These are phyloP conservation scores for Puccinia hordei DNA, from an alignment of 1,284 basidiomycete species.

Conservation along the genomic window DNA sequence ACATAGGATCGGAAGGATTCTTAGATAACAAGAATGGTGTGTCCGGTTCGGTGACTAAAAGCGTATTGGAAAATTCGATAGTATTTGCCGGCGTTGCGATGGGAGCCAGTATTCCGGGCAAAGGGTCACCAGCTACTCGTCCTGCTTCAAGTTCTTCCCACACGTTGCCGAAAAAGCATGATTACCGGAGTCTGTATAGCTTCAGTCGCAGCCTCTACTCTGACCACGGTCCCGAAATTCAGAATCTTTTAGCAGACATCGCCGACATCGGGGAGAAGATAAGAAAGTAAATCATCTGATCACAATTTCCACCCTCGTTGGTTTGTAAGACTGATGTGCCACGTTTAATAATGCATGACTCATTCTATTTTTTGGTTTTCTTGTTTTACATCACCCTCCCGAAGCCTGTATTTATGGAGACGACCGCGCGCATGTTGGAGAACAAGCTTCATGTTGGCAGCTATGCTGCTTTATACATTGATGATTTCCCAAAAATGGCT, in stretches of 20 bases:
- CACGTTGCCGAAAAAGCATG: slow-evolving; percentile 12
- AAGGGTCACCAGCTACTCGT: not conserved
- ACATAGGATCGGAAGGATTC: slow-evolving; percentile 24
- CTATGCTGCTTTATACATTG: slow-evolving; percentile 32
- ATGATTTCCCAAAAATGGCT: slow-evolving; percentile 46
- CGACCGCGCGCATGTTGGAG: slow-evolving; percentile 33
- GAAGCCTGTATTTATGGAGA: slow-evolving; percentile 49
- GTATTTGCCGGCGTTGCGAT: slow-evolving; percentile 36
- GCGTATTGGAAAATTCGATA: slow-evolving; percentile 26
- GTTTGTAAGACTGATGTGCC: not conserved
- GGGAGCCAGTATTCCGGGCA: not conserved
- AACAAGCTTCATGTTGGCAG: slow-evolving; percentile 13
- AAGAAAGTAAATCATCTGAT: slow-evolving; percentile 40
- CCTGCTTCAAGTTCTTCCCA: slow-evolving; percentile 8
- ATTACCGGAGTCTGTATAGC: slow-evolving; percentile 5
- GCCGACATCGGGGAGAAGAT: slow-evolving; percentile 48
- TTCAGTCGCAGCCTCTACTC: slow-evolving; percentile 32
- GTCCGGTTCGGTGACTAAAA: slow-evolving; percentile 18
- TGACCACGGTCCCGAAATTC: slow-evolving; percentile 28
- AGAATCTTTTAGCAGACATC: slow-evolving; percentile 33
- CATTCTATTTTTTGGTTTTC: not conserved
- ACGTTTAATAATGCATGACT: not conserved
- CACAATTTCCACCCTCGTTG: not conserved
- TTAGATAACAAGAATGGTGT: slow-evolving; percentile 1
- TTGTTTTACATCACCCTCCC: not conserved